A percentile compares a stretch with the other conserved stretches of the same genome.
These are phyloP conservation scores for Emericellopsis terricola DNA, from an alignment of 495 filamentous ascomycete species.

Conservation along the genomic window DNA sequence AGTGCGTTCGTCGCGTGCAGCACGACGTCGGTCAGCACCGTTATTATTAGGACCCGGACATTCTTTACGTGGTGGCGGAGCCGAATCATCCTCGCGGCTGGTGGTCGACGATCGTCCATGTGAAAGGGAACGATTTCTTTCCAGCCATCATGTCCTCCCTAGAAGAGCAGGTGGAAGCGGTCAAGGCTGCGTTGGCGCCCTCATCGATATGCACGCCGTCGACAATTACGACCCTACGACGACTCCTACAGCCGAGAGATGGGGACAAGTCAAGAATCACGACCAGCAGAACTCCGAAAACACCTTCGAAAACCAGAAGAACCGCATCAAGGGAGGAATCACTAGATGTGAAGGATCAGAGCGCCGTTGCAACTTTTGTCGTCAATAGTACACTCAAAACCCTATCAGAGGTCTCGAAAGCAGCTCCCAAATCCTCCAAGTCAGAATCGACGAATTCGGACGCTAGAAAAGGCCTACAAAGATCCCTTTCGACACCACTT, in stretches of 20 bases:
- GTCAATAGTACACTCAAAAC: constrained; percentile 61
- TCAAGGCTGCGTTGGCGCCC: constrained; percentile 30
- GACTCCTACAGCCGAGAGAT: no score
- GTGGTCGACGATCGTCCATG: no score
- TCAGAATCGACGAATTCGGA: constrained; percentile 7
- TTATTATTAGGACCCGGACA: constrained; percentile 2
- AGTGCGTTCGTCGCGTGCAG: background rate
- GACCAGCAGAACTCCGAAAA: no score
- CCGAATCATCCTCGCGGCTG: no score
- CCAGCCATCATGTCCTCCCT: constrained; percentile 29
- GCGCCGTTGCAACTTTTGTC: constrained; percentile 60
- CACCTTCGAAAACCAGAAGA: constrained; percentile 6
- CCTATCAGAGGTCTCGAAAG: constrained; percentile 55
- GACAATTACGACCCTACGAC: constrained; percentile 27
- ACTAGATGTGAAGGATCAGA: constrained; percentile 41
- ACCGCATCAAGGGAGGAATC: constrained; percentile 9
- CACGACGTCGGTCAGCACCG: background rate
- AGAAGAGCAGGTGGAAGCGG: constrained; percentile 23
- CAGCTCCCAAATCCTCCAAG: constrained; percentile 8
- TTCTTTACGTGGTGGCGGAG: no score
- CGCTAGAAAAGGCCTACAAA: constrained; percentile 14
- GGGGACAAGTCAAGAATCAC: no score
- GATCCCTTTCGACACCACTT: constrained; percentile 22
- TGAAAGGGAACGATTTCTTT: no score
- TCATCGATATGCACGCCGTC: constrained; percentile 32